These are phyloP conservation scores for Camellia japonica DNA, from an alignment of 148 eudicot species.

Conservation along the genomic window DNA sequence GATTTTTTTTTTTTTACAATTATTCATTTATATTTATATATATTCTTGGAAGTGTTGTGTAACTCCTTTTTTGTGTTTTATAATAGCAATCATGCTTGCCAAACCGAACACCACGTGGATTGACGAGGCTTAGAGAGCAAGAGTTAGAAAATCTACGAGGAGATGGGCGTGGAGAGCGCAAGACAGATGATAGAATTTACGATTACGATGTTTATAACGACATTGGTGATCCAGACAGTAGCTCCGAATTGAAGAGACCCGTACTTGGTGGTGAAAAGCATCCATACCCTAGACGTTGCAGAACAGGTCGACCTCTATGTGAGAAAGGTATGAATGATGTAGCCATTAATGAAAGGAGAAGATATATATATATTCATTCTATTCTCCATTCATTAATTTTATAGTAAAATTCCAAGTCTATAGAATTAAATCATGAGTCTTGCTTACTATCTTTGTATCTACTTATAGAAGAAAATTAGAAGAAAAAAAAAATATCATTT, in stretches of 20 bases:
- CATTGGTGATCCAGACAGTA: slow-evolving; percentile 54
- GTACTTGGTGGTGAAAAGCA: slow-evolving; percentile 53
- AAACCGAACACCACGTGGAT: slow-evolving; percentile 62
- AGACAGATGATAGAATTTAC: slow-evolving; percentile 58
- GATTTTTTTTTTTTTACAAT: no score
- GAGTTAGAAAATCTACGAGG: slow-evolving; percentile 55
- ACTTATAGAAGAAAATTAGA: no score
- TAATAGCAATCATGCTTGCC: slow-evolving; percentile 33
- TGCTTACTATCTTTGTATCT: no score
- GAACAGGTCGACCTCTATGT: slow-evolving; percentile 59
- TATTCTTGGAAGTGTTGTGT: no score
- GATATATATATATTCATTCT: no score
- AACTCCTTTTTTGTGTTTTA: no score
- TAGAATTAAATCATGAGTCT: no score
- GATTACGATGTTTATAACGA: slow-evolving; percentile 87
- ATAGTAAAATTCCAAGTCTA: no score
- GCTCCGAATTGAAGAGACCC: slow-evolving; percentile 43
- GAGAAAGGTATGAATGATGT: slow-evolving; percentile 35
- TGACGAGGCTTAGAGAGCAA: slow-evolving; percentile 40
- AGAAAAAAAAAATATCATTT: no score
- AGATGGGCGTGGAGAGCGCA: slow-evolving; percentile 52
- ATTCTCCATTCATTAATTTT: no score
- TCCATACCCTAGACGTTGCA: slow-evolving; percentile 80
- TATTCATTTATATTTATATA: no score
- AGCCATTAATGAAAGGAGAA: no score